Evolutionary conservation across 352 stramenopile genomes (phyloP), one percentile per base, ranked within the genome.

Genomic region (Phytopythium cucurbitacearum): DNA sequence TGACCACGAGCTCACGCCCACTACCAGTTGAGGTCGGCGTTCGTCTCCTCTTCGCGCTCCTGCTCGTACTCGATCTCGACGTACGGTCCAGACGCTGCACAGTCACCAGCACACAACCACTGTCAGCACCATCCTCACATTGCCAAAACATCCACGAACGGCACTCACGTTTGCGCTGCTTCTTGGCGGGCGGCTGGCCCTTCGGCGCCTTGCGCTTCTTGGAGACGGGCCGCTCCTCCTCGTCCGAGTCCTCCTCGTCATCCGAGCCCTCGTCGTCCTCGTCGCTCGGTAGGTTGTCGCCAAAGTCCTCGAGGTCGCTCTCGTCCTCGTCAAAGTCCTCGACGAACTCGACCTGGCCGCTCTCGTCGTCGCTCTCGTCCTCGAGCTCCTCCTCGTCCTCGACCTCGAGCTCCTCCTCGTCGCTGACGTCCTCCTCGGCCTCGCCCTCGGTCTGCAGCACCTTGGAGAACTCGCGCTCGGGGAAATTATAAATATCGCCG

Each of bases 401-500:
- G 21, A 74, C 62, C 41, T 82, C 69, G 15, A 68, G 56, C 39
- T 96, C 82, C 57, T 94, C 84, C 57, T 84, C 66, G 39, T 89
- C 78, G 46, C 95, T 94, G 60, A 97, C 85, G 65, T 98, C 89
- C 48, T 97, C 88, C 54, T 97, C 94, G 28, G 96, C 91, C 56
- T 98, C 80, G 55, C 80, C 78, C 49, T 85, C 77, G 64, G 82
- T 71, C 42, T 89, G 81, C 35, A 95, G 62, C 48, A 94, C 81
- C 40, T 94, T 92, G 54, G 87, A 79, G 66, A 97, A 96, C 62
- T 95, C 74, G 61, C 73, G 82, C 74, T 98, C 88, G 43, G 96
- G 95, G 76, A 99, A 99, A 75, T 99, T 99, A 83, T 99, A 99
- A 77, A 99, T 99, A 81, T 99, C 97, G 54, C 96, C 97, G 78